Conservation (phyloP, 2,329 filamentous ascomycete species). For the Aspergillus spinulosporus region DNA sequence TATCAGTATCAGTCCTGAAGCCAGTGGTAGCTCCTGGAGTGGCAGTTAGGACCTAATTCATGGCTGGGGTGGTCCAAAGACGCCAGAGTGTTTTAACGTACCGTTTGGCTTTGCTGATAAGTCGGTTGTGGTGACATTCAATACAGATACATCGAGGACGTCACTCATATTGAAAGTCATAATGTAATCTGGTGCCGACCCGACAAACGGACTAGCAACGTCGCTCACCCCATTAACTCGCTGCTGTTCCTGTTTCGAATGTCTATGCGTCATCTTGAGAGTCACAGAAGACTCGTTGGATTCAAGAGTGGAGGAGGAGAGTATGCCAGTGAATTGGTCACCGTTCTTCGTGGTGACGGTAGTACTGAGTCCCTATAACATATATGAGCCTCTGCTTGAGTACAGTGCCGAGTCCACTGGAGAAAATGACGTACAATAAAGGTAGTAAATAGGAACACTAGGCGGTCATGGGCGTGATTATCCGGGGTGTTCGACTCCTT, state of each 20-base stretch:
- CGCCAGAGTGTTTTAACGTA: slow-evolving; percentile 33
- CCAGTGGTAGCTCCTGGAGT: slow-evolving; percentile 62
- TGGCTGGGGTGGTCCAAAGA: background rate
- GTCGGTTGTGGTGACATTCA: slow-evolving; percentile 55
- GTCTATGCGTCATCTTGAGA: slow-evolving; percentile 66
- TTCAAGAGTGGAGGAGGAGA: slow-evolving; percentile 58
- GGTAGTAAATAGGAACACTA: slow-evolving; percentile 60
- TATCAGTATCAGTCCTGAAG: slow-evolving; percentile 86
- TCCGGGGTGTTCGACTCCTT: slow-evolving; percentile 56
- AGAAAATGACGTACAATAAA: slow-evolving; percentile 52
- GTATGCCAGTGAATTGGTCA: slow-evolving; percentile 62
- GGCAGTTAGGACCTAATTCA: background rate
- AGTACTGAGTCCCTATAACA: slow-evolving; percentile 54
- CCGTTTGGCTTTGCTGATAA: slow-evolving; percentile 58
- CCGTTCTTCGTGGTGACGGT: slow-evolving; percentile 60
- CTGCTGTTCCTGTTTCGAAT: slow-evolving; percentile 38
- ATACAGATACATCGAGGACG: slow-evolving; percentile 57
- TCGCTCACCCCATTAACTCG: slow-evolving; percentile 47
- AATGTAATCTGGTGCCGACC: slow-evolving; percentile 46
- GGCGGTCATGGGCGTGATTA: slow-evolving; percentile 61
- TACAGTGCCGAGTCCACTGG: background rate
- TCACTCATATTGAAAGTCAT: slow-evolving; percentile 66
- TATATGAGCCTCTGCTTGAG: slow-evolving; percentile 19
- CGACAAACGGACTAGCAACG: slow-evolving; percentile 41
- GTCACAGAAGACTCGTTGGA: slow-evolving; percentile 55